These are phyloP conservation scores for Elongisporangium undulatum DNA, from an alignment of 352 stramenopile genomes.

Conservation along the genomic window DNA sequence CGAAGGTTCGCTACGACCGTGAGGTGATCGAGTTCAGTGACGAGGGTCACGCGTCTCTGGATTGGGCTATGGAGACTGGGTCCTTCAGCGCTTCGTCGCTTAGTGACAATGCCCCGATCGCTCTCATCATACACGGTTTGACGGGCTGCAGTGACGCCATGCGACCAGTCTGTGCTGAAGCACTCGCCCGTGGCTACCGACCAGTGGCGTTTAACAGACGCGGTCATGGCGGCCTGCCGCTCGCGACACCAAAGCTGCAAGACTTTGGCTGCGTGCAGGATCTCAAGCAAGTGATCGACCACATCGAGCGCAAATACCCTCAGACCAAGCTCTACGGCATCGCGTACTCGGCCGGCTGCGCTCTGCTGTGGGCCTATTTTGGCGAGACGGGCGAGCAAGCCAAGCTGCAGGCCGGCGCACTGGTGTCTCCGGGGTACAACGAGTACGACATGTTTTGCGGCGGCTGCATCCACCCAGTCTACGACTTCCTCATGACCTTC, in stretches of 20 bases:
- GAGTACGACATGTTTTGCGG: slow-evolving; percentile 29
- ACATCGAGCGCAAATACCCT: slow-evolving; percentile 20
- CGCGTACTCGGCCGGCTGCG: slow-evolving; percentile 32
- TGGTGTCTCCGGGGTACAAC: slow-evolving; percentile 40
- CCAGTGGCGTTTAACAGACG: slow-evolving; percentile 56
- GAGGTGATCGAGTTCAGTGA: slow-evolving; percentile 31
- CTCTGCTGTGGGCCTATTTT: slow-evolving; percentile 31
- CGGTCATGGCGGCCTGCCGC: slow-evolving; percentile 30
- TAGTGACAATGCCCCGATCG: slow-evolving; percentile 16
- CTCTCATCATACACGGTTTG: slow-evolving; percentile 33
- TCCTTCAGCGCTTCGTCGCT: slow-evolving; percentile 2
- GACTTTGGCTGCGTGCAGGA: slow-evolving; percentile 34
- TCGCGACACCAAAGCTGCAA: slow-evolving; percentile 32
- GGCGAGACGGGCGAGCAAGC: slow-evolving; percentile 28
- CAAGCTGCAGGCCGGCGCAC: slow-evolving; percentile 19
- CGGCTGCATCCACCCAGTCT: slow-evolving; percentile 23
- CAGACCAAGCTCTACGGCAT: slow-evolving; percentile 22
- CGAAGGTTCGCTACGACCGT: slow-evolving; percentile 24
- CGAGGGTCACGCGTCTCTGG: slow-evolving; percentile 32
- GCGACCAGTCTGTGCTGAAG: slow-evolving; percentile 28
- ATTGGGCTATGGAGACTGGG: slow-evolving; percentile 21
- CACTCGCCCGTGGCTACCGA: slow-evolving; percentile 27
- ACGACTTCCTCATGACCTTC: slow-evolving; percentile 42
- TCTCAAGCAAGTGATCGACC: slow-evolving; percentile 22
- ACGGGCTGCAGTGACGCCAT: slow-evolving; percentile 34